Percentiles rank a stretch among this genome's conserved stretches.
phyloP scores from a whole-genome alignment of 768 basidiomycete genomes.

The Coprinopsis marcescibilis region DNA sequence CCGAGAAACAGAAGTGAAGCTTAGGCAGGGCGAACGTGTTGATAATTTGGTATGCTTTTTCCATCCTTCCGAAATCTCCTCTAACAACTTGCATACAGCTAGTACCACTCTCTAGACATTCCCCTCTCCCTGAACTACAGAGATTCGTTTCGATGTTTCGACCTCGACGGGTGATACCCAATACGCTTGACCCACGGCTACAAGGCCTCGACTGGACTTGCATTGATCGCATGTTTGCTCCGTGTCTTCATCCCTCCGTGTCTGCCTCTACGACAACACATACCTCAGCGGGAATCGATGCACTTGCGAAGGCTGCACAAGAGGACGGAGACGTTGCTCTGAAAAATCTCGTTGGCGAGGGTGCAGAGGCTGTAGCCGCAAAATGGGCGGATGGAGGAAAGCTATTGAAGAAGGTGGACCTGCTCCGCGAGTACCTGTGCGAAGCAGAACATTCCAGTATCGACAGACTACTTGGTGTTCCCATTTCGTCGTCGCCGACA shows the following conservation, averaged over 20 bases:
- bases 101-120: conserved; percentile 82
- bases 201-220: conserved; percentile 65
- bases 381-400: conserved; percentile 52
- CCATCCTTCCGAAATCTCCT: not conserved
- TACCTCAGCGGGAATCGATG: not conserved
- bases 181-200: conserved; percentile 55
- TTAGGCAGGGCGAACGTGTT: conserved; percentile 41
- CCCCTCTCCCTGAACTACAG: conserved; percentile 80
- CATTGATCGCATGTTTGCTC: conserved; percentile 63
- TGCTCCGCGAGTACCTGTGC: conserved; percentile 40
- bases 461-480: conserved; percentile 25
- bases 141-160: conserved; percentile 77
- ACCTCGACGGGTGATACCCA: conserved; percentile 73
- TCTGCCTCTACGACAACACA: not conserved
- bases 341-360: conserved; percentile 62
- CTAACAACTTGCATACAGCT: conserved; percentile 38
- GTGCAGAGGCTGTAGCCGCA: conserved; percentile 34
- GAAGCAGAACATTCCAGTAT: conserved; percentile 28
- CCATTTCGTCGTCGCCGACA: not conserved
- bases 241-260: conserved; percentile 38
- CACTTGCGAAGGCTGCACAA: conserved; percentile 13
- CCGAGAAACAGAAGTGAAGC: conserved; percentile 29
- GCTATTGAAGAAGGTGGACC: conserved; percentile 35
- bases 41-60: conserved; percentile 52
- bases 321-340: conserved; percentile 44